Conservation (phyloP, 768 basidiomycete species). For the Ramaria sp. region DNA sequence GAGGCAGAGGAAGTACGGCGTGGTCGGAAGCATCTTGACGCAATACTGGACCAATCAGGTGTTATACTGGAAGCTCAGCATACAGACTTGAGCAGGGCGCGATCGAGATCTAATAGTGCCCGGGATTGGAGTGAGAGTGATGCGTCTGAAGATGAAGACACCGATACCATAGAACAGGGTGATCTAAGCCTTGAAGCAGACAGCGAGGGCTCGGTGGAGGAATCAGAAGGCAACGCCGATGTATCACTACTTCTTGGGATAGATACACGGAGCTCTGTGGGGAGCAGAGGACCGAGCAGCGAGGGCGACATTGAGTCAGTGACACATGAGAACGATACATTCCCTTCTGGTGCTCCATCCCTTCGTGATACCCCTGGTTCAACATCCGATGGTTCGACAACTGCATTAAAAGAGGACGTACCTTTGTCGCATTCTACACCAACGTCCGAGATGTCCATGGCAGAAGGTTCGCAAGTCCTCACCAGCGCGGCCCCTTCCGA, state of each 20-base stretch:
- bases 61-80: slow-evolving; percentile 80
- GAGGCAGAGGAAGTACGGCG: slow-evolving; percentile 71
- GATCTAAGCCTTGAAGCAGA: neutral
- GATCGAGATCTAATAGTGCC: slow-evolving; percentile 35
- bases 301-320: neutral
- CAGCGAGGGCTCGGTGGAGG: neutral
- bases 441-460: neutral
- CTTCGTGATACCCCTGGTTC: neutral
- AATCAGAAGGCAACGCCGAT: neutral
- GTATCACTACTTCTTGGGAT: neutral
- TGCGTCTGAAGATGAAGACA: slow-evolving; percentile 16
- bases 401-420: neutral
- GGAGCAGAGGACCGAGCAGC: neutral
- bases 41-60: slow-evolving; percentile 81
- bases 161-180: slow-evolving; percentile 25
- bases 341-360: neutral
- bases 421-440: neutral
- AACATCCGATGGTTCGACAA: neutral
- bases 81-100: slow-evolving; percentile 44
- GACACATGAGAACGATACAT: neutral
- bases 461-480: neutral
- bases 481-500: neutral
- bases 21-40: slow-evolving; percentile 81
- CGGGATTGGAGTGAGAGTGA: slow-evolving; percentile 10
- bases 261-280: neutral